Evolutionary conservation across 108 stramenopile genomes (phyloP).

Genomic region (Fistulifera pelliculosa): DNA sequence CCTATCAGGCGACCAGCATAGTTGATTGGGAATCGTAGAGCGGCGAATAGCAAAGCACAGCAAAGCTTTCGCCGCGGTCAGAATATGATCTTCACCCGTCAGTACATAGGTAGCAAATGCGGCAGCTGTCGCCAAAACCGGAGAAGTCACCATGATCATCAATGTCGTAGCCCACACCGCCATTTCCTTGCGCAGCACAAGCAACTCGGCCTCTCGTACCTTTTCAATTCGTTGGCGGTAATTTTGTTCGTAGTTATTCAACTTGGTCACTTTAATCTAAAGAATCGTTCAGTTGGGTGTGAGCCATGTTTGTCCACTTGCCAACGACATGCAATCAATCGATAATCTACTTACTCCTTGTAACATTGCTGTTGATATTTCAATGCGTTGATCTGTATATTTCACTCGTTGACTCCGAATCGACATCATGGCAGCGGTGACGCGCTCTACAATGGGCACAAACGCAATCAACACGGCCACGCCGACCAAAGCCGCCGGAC

Average conservation of each 20-base stretch:
- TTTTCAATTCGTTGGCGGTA: slow-evolving; percentile 39
- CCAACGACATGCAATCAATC: slow-evolving; percentile 6
- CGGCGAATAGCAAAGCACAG: slow-evolving; percentile 55
- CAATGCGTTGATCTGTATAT: slow-evolving; percentile 64
- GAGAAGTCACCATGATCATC: slow-evolving; percentile 59
- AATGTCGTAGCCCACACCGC: slow-evolving; percentile 59
- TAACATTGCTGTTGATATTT: slow-evolving; percentile 63
- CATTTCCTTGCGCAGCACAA: slow-evolving; percentile 45
- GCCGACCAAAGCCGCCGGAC: slow-evolving; percentile 65
- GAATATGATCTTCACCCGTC: slow-evolving; percentile 35
- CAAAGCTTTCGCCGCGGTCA: slow-evolving; percentile 74
- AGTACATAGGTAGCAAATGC: slow-evolving; percentile 65
- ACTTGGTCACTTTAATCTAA: slow-evolving; percentile 65
- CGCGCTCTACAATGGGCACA: slow-evolving; percentile 52
- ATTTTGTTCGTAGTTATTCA: slow-evolving; percentile 67
- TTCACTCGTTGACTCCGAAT: slow-evolving; percentile 50
- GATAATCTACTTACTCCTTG: slow-evolving; percentile 26
- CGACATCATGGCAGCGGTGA: slow-evolving; percentile 49
- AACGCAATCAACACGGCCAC: slow-evolving; percentile 50
- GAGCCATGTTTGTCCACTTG: too few relatives aligned
- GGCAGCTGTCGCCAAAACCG: slow-evolving; percentile 47
- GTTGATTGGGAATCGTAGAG: slow-evolving; percentile 80
- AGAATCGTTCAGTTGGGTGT: too few relatives aligned
- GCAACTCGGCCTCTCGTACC: slow-evolving; percentile 41
- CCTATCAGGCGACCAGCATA: slow-evolving; percentile 69